phyloP scores from a whole-genome alignment of 768 basidiomycete species.

The Clitopilus passeckerianus region DNA sequence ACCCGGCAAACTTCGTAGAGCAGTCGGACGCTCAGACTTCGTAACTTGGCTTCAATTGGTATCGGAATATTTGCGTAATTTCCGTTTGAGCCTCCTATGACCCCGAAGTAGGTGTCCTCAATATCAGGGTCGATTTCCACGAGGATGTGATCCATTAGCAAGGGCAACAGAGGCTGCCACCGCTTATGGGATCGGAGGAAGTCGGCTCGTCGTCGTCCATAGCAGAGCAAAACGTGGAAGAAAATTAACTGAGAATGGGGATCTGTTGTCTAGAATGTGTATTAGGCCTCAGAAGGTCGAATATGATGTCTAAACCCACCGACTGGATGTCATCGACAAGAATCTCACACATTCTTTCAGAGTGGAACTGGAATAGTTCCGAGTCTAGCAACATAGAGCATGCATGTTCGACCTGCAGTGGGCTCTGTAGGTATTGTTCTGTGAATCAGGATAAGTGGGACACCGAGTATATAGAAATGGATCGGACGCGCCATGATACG shows the following conservation, averaged over 20 bases:
- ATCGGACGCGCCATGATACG: constrained; percentile 72
- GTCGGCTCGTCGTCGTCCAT: constrained; percentile 62
- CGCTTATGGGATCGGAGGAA: constrained; percentile 78
- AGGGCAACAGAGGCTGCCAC: constrained; percentile 78
- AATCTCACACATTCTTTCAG: constrained; percentile 85
- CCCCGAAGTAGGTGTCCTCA: constrained; percentile 54
- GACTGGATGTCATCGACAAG: constrained; percentile 63
- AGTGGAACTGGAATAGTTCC: constrained; percentile 87
- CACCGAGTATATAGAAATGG: neutral
- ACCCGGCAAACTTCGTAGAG: constrained; percentile 93
- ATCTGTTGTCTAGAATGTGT: constrained; percentile 60
- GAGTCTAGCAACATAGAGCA: constrained; percentile 72
- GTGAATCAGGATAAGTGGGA: constrained; percentile 7
- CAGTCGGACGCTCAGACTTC: constrained; percentile 64
- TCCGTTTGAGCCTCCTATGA: constrained; percentile 28
- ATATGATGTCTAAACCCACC: constrained; percentile 35
- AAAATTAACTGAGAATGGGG: constrained; percentile 80
- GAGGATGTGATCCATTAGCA: constrained; percentile 80
- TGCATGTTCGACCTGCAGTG: constrained; percentile 81
- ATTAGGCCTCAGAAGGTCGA: constrained; percentile 6
- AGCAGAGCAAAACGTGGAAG: constrained; percentile 70
- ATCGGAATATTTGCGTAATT: constrained; percentile 40
- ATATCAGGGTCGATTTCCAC: constrained; percentile 78
- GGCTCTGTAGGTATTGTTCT: constrained; percentile 84
- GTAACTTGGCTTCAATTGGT: constrained; percentile 81